Evolutionary conservation across 2,329 filamentous ascomycete species (phyloP).

Genomic region (Aspergillus quadrilineatus): DNA sequence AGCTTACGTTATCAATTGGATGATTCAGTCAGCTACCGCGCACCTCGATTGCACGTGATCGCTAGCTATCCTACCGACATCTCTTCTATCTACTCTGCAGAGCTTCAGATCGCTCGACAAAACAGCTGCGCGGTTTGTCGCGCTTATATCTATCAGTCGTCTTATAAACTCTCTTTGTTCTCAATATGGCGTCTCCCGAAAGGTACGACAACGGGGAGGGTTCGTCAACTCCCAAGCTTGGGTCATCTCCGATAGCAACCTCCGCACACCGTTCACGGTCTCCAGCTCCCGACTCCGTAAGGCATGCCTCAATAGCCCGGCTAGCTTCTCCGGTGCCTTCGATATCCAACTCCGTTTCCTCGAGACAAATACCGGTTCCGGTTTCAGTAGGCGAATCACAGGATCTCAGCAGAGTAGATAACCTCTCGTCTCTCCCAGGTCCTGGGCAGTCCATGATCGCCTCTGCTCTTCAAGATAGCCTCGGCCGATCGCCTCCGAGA

Average conservation of each 20-base stretch:
- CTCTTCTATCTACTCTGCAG: not conserved
- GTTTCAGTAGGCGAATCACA: constrained; percentile 55
- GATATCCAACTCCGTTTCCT: constrained; percentile 30
- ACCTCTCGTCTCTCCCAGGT: constrained; percentile 62
- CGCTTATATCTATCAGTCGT: not conserved
- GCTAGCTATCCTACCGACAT: not conserved
- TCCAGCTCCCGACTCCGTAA: constrained; percentile 39
- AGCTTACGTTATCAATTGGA: not conserved
- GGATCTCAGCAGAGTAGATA: constrained; percentile 60
- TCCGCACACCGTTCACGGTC: constrained; percentile 37
- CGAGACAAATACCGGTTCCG: constrained; percentile 46
- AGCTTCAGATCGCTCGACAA: not conserved
- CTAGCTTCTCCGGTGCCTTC: constrained; percentile 58
- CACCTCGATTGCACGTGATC: not conserved
- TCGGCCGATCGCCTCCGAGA: constrained; percentile 53
- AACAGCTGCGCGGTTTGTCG: not conserved
- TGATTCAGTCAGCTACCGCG: not conserved
- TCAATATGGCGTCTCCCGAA: constrained; percentile 20
- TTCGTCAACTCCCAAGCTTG: constrained; percentile 26
- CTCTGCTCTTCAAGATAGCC: constrained; percentile 75
- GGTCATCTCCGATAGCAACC: constrained; percentile 34
- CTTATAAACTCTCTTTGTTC: not conserved
- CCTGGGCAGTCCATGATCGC: constrained; percentile 86
- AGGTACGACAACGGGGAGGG: constrained; percentile 41
- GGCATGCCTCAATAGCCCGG: constrained; percentile 55